Base-by-base conservation (phyloP, 768 basidiomycete species). In the Coprinopsis strossmayeri region DNA sequence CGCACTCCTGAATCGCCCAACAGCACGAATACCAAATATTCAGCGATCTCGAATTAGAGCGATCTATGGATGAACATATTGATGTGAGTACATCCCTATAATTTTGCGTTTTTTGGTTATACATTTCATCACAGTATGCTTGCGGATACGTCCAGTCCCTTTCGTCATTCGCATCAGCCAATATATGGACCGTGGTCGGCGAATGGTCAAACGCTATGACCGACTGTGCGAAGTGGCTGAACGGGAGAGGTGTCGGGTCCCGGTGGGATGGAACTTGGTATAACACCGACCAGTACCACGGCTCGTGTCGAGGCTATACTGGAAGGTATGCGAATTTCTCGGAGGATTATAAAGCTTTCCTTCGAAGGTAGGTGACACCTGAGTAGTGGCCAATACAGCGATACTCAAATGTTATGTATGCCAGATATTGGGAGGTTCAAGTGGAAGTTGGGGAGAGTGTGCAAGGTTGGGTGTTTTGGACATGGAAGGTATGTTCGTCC, bases 361-460 rank as follows among this genome's bases (percentile, higher is more conserved):
- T 87, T 45, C 66, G 84, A 50, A 69, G 78, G 81, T 82, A 54
- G 59, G 78, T 70, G 0, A 25, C 34, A n/a, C 27, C 24, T n/a
- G n/a, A n/a, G n/a, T n/a, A n/a, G n/a, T n/a, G n/a, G n/a, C n/a
- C n/a, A n/a, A n/a, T n/a, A n/a, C n/a, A n/a, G n/a, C n/a, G n/a
- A n/a, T n/a, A n/a, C n/a, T n/a, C n/a, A n/a, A n/a, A n/a, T 34
- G 41, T 11, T 48, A 7, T 34, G 1, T 52, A n/a, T 30, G 11
- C 12, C 18, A 82, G 79, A 60, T 89, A 86, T 55, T 92, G 84
- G 76, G 89, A 92, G 59, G 82, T 81, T 3, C 90, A 91, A 64
- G 79, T 83, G 12, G 77, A 76, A 49, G 72, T 87, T 45, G 88
- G 84, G 18, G 89, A 91, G 64, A 70, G 69, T 27, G 74, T 82